Percentiles rank a stretch among this genome's conserved stretches.
phyloP scores from a whole-genome alignment of 2,329 filamentous ascomycete genomes.

The Bipolaris gigantea region DNA sequence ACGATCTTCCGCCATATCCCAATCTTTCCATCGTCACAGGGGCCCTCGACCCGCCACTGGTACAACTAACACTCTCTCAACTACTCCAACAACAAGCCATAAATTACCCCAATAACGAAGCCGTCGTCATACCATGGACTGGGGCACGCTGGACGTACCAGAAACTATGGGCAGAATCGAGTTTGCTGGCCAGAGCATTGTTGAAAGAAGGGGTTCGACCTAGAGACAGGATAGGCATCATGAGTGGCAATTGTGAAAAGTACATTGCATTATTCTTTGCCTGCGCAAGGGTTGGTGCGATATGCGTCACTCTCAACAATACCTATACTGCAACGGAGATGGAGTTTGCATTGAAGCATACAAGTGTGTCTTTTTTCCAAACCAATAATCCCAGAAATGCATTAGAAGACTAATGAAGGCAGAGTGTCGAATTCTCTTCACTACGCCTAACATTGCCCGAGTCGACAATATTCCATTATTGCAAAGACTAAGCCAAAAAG shows the following conservation, averaged over 20 bases:
- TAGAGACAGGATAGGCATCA: slow-evolving; percentile 73
- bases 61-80: slow-evolving; percentile 72
- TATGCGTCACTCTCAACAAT: slow-evolving; percentile 77
- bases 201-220: slow-evolving; percentile 66
- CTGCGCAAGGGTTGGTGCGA: slow-evolving; percentile 55
- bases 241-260: slow-evolving; percentile 65
- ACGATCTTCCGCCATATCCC: slow-evolving; percentile 44
- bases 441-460: slow-evolving; percentile 68
- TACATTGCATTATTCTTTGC: slow-evolving; percentile 72
- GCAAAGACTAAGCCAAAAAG: slow-evolving; percentile 26
- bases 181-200: slow-evolving; percentile 50
- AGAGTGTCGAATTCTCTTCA: slow-evolving; percentile 75
- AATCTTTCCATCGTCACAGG: slow-evolving; percentile 65
- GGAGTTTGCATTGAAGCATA: slow-evolving; percentile 70
- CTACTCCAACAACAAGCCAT: slow-evolving; percentile 71
- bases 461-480: slow-evolving; percentile 66
- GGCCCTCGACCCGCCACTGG: slow-evolving; percentile 67
- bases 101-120: slow-evolving; percentile 66
- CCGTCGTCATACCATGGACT: slow-evolving; percentile 75
- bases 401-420: neutral
- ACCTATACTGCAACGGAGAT: slow-evolving; percentile 77
- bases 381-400: neutral
- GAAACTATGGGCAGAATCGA: slow-evolving; percentile 45
- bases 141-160: slow-evolving; percentile 70
- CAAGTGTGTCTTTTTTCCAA: slow-evolving; percentile 53